Base-by-base conservation (phyloP, 2,329 filamentous ascomycete genomes). In the Neocucurbitaria cava region DNA sequence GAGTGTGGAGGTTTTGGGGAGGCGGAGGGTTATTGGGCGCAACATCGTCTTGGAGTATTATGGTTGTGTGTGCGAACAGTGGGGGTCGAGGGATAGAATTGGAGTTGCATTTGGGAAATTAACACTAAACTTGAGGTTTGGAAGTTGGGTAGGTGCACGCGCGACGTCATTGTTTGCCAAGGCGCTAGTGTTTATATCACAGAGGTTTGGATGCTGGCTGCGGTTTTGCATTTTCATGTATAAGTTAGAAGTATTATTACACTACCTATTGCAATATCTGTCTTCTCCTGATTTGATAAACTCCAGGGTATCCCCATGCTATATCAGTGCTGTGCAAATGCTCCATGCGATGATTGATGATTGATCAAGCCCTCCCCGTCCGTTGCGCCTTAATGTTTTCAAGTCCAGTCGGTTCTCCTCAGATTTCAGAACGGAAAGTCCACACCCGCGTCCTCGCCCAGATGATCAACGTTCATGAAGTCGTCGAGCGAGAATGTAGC, bases 401-500 rank as follows among this genome's bases (percentile, higher is more conserved):
- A 35, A 35, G 24, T 26, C 24, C 24, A 5, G 24, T 26, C 24
- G 9, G n/a, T n/a, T n/a, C n/a, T 42, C n/a, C 23, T 31, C 18
- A 43, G 28, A 38, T 2, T 21, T 45, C 24, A 55, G 23, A 55
- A 55, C 1, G 33, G 43, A 39, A 55, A 55, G 20, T 47, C 54
- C 50, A 68, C 52, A 11, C 52, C 56, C 2, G 42, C 36, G n/a
- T 63, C 64, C 5, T 68, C 60, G 5, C 70, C 71, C 40, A 73
- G 53, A 51, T 70, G 70, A 46, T 78, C 77, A 11, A 79, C 65
- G 49, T 79, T 74, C 76, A 79, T 76, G 21, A 78, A 78, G 18
- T 79, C 77, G 42, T 79, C 77, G 9, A 72, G 54, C 2, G 58
- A 61, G 45, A 69, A 65, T 0, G 60, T 48, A 13, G 23, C 41